Evolutionary conservation across 2,329 filamentous ascomycete genomes (phyloP), one percentile per base, ranked within the genome.

Genomic region (Knufia fluminis): DNA sequence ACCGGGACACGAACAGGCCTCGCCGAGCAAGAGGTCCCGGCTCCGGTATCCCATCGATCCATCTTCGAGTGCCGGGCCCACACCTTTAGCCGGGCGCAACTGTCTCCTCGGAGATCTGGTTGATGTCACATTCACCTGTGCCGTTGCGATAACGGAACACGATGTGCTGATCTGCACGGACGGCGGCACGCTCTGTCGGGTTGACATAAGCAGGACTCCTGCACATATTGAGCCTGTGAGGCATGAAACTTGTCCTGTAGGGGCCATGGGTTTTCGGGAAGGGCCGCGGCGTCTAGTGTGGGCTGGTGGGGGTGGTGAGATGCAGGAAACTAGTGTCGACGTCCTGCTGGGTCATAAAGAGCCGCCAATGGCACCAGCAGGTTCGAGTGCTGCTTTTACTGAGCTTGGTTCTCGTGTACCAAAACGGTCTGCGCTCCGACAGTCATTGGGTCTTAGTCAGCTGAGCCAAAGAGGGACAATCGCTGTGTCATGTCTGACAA

Each of bases 131-230:
- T 97, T 98, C 61, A 87, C 82, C 16, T 87, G 85, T 55, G 81
- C 88, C 3, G 78, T 82, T 14, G 72, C 79, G 14, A 77, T 95
- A 28, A 82, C 85, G 32, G 79, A 86, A 31, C 77, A 76, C 36
- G 85, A 82, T 59, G 84, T 89, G 16, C 77, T 97, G 35, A 73
- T 97, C 36, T 92, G 88, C 68, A 86, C 91, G 2, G 90, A 96
- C 61, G 79, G 80, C 51, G 92, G 92, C 23, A 85, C 94, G 61
- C 73, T 98, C n/a, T 97, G 91, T 65, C 71, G 94, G 24, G 72
- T 96, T 26, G 85, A 96, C 35, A 31, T 48, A 28, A 48, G 45
- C 33, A 48, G 23, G n/a, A 40, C 10, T 10, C 45, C 45, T 48
- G 45, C 45, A 38, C 2, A 39, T 4, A 16, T 48, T 10, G 22